Conservation (phyloP, 2,329 filamentous ascomycete genomes). For the Diaporthe australafricana region DNA sequence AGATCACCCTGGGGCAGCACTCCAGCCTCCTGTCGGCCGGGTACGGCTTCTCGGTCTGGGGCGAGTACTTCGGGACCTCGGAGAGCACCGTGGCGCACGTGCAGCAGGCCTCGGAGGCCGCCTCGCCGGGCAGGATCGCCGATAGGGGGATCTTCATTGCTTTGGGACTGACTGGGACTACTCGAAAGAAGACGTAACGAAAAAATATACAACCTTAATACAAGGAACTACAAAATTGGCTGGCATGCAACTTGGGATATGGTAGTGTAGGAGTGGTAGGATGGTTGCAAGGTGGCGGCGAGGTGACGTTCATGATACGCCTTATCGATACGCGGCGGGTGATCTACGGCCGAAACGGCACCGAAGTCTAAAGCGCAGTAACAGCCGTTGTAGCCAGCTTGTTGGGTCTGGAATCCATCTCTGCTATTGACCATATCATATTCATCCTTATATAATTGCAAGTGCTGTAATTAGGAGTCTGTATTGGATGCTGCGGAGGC, state of each 20-base stretch:
- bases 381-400: background rate
- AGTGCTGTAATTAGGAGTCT: background rate
- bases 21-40: conserved; percentile 66
- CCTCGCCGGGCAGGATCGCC: conserved; percentile 21
- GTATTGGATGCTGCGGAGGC: background rate
- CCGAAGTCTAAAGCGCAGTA: background rate
- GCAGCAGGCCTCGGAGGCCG: conserved; percentile 66
- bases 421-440: background rate
- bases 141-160: conserved; percentile 34
- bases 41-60: conserved; percentile 70
- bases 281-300: conserved; percentile 23
- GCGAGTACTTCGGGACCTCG: conserved; percentile 62
- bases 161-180: background rate
- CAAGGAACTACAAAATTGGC: background rate
- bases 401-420: background rate
- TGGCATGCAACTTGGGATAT: no score
- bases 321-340: conserved; percentile 34
- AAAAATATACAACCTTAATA: background rate
- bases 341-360: conserved; percentile 28
- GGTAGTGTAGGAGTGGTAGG: background rate
- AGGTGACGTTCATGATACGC: conserved; percentile 34
- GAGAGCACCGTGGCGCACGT: conserved; percentile 75
- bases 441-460: background rate
- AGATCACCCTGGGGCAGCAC: conserved; percentile 80
- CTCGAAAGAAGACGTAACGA: no score